Base-by-base conservation (phyloP, 768 basidiomycete genomes). In the Lactifluus hygrophoroides region DNA sequence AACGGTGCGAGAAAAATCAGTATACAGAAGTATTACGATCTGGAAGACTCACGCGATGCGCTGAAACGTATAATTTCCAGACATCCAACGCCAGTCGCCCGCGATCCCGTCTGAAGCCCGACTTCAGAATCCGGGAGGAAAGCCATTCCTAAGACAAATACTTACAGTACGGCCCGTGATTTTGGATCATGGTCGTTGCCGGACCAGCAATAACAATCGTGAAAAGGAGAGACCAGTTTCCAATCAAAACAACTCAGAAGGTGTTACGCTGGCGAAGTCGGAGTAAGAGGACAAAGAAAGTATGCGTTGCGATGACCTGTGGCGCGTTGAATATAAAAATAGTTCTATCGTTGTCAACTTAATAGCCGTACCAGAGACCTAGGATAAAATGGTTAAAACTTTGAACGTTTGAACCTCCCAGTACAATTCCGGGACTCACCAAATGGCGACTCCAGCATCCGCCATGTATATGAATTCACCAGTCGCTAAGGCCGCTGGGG, bases 1-100 rank as follows among this genome's bases (percentile, higher is more conserved):
- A 51, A n/a, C 44, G 14, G 17, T 44, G 28, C 42, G n/a, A 28
- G 27, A n/a, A n/a, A 38, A 60, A 46, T 43, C 35, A 46, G 35
- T 19, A 17, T 27, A 14, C 3, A 46, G 17, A 3, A 28, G 28
- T 16, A 30, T 28, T 27, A 23, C 19, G 17, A 25, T 23, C 7
- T 28, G 14, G 21, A 47, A 34, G 8, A 71, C 79, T 35, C 71
- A 80, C 80, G 72, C 72, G 47, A 80, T 70, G 17, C 75, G 74
- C 59, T 76, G 70, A 1, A 68, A 53, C 1, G 67, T 65, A 58
- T 81, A 81, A 21, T 67, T 67, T 17, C 73, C 70, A 10, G 77
- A 70, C 23, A 83, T 82, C 79, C 80, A 81, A 61, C 80, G 82
- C 77, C 77, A 82, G 60, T 76, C 75, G 2, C 77, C 80, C 0